phyloP scores from a whole-genome alignment of 805 yeast species.

The Ogataea dorogensis region DNA sequence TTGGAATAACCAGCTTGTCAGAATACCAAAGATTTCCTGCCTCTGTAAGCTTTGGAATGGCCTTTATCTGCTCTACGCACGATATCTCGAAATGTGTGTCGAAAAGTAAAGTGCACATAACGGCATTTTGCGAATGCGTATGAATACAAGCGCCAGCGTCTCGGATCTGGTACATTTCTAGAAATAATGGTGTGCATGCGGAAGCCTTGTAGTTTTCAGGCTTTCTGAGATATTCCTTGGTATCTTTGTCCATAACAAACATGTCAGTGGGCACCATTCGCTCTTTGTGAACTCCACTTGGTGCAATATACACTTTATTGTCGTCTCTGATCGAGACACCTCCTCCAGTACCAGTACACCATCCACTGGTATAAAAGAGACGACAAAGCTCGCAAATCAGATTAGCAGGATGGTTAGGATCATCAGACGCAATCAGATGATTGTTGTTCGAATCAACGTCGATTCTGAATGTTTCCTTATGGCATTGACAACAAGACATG shows the following conservation, averaged over 20 bases:
- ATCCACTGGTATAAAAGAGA: conserved; percentile 71
- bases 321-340: conserved; percentile 76
- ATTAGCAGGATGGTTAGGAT: conserved; percentile 68
- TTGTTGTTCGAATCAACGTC: conserved; percentile 11
- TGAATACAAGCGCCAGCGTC: conserved; percentile 92
- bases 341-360: conserved; percentile 98
- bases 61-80: conserved; percentile 89
- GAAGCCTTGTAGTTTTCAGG: conserved; percentile 79
- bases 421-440: conserved; percentile 20
- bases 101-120: conserved; percentile 70
- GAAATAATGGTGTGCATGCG: conserved; percentile 88
- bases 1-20: conserved; percentile 81
- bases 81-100: conserved; percentile 71
- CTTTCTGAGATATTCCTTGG: conserved; percentile 51
- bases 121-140: conserved; percentile 90
- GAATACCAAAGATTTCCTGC: conserved; percentile 69
- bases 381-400: conserved; percentile 79
- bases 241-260: conserved; percentile 66
- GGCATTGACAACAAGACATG: conserved; percentile 16
- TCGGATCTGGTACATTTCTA: conserved; percentile 63
- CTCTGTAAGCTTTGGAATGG: conserved; percentile 67
- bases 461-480: not conserved
- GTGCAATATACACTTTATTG: conserved; percentile 70
- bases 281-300: conserved; percentile 96
- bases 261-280: conserved; percentile 77